A percentile compares a stretch with the other conserved stretches of the same genome.
These are phyloP conservation scores for Ustilago vetiveriae DNA, from an alignment of 1,284 basidiomycete genomes.

Conservation along the genomic window DNA sequence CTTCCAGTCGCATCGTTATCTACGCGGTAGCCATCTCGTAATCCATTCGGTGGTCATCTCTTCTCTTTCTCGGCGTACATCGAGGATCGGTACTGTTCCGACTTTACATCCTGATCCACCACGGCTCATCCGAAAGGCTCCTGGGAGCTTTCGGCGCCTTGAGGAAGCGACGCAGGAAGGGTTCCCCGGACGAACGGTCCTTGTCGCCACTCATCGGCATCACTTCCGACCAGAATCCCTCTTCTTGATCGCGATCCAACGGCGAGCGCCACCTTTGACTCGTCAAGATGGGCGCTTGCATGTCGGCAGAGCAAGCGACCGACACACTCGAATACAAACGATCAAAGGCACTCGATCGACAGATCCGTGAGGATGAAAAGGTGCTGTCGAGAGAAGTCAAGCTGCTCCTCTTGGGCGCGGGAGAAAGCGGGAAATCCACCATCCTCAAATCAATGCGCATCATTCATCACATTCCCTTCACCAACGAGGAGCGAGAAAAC, in stretches of 20 bases:
- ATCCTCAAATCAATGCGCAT: constrained; percentile 92
- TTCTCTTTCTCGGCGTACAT: too few species aligned
- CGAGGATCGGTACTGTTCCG: too few species aligned
- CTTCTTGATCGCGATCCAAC: too few species aligned
- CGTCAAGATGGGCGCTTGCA: constrained; percentile 45
- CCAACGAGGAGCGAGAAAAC: constrained; percentile 76
- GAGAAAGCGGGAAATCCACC: constrained; percentile 92
- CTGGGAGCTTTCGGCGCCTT: too few species aligned
- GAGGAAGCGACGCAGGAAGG: too few species aligned
- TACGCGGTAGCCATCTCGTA: too few species aligned
- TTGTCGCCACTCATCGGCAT: neutral
- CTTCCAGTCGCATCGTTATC: too few species aligned
- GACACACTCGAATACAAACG: constrained; percentile 47
- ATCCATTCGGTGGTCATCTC: too few species aligned
- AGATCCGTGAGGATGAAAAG: constrained; percentile 58
- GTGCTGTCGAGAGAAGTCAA: constrained; percentile 48
- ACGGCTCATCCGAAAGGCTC: too few species aligned
- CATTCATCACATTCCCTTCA: constrained; percentile 82
- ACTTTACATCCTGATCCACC: too few species aligned
- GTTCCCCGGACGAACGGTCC: too few species aligned
- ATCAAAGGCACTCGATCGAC: constrained; percentile 43
- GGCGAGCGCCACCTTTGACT: neutral
- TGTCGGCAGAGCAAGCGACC: constrained; percentile 32
- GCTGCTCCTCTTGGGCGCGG: constrained; percentile 82
- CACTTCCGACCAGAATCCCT: neutral